Conservation (phyloP, 345 rosid genomes). For the Eutrema yunnanense region DNA sequence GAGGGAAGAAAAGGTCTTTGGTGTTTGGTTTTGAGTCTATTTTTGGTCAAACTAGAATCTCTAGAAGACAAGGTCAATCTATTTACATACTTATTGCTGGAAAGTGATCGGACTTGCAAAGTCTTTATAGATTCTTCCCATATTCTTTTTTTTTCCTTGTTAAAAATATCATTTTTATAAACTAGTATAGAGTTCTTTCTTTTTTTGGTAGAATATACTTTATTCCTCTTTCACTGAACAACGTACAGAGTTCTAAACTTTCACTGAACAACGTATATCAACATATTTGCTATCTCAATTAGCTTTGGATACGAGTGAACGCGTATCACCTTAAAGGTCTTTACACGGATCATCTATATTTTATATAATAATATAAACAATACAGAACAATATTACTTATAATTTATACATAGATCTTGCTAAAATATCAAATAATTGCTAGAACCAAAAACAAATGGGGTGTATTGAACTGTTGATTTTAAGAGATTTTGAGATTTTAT, state of each 20-base stretch:
- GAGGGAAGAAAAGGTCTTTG: conserved; percentile 9
- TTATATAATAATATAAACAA: background rate
- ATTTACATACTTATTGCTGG: background rate
- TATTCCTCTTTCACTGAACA: no score
- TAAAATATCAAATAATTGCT: background rate
- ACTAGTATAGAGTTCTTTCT: background rate
- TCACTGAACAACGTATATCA: background rate
- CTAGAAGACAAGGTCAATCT: background rate
- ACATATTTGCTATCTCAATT: background rate
- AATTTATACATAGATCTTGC: background rate
- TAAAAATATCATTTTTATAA: background rate
- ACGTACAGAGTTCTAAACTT: background rate
- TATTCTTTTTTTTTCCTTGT: background rate
- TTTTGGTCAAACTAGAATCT: conserved; percentile 19
- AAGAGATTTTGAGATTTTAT: no score
- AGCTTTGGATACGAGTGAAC: conserved; percentile 6
- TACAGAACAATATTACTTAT: background rate
- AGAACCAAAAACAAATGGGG: no score
- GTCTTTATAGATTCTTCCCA: conserved; percentile 12
- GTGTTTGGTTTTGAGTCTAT: conserved; percentile 22
- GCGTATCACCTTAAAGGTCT: background rate
- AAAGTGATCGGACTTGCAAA: conserved; percentile 18
- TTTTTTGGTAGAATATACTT: no score
- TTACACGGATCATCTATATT: conserved; percentile 2
- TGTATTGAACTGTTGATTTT: no score